phyloP scores from a whole-genome alignment of 2,329 filamentous ascomycete species.

The Trichoderma afroharzianum region DNA sequence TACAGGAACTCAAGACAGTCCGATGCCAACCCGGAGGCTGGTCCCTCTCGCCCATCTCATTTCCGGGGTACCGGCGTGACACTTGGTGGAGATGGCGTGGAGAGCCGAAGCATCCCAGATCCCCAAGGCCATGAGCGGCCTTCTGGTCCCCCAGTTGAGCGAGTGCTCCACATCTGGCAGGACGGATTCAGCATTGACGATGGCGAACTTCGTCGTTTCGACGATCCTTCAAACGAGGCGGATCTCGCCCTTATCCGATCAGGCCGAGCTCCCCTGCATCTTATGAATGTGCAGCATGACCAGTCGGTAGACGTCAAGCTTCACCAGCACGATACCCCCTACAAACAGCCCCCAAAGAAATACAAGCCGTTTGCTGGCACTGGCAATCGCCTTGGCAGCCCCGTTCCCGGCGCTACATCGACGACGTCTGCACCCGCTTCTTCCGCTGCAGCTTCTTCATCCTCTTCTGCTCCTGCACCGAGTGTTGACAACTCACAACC shows the following conservation, averaged over 20 bases:
- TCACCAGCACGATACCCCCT: conserved; percentile 68
- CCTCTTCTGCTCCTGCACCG: conserved; percentile 30
- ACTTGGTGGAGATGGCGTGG: conserved; percentile 71
- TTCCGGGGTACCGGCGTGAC: conserved; percentile 73
- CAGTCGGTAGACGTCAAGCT: conserved; percentile 78
- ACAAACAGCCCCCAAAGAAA: conserved; percentile 66
- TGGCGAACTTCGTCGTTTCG: conserved; percentile 71
- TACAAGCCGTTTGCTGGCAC: conserved; percentile 72
- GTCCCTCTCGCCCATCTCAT: conserved; percentile 45
- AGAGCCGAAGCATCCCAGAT: conserved; percentile 65
- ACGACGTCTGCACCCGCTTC: conserved; percentile 28
- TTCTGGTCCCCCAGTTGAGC: conserved; percentile 52
- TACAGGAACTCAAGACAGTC: conserved; percentile 58
- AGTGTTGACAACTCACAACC: conserved; percentile 63
- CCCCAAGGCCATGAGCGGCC: conserved; percentile 39
- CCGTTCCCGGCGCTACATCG: conserved; percentile 59
- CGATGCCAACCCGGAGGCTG: conserved; percentile 47
- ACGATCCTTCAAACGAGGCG: conserved; percentile 70
- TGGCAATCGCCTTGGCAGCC: conserved; percentile 72
- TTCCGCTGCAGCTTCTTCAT: conserved; percentile 35
- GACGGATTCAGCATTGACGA: conserved; percentile 86
- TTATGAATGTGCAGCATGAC: conserved; percentile 72
- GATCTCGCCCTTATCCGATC: conserved; percentile 73
- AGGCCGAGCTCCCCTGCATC: conserved; percentile 70
- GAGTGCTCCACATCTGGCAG: conserved; percentile 74